These are phyloP conservation scores for Umbelopsis sp. DNA, from an alignment of 192 early-diverging fungal genomes.

Conservation along the genomic window DNA sequence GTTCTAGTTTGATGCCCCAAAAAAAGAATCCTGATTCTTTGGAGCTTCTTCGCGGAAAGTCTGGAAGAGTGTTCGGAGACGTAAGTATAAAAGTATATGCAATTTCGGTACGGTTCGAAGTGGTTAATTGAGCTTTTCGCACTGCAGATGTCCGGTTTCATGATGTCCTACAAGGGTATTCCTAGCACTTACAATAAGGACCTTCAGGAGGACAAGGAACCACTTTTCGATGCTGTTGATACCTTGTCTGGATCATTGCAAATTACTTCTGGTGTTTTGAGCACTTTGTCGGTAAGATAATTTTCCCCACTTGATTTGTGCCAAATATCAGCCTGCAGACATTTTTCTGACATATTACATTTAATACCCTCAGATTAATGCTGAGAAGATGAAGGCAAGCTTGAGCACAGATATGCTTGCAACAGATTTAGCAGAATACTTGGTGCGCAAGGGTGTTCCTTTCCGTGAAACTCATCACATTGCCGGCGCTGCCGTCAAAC, in stretches of 20 bases:
- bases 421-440: slow-evolving; percentile 97
- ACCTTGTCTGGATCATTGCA: slow-evolving; percentile 88
- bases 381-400: slow-evolving; percentile 78
- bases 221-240: slow-evolving; percentile 94
- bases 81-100: slow-evolving; percentile 38
- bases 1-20: slow-evolving; percentile 97
- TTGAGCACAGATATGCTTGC: slow-evolving; percentile 95
- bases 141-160: slow-evolving; percentile 82
- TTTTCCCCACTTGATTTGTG: slow-evolving; percentile 1
- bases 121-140: background rate
- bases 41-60: slow-evolving; percentile 95
- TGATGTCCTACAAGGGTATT: slow-evolving; percentile 98
- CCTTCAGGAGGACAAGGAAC: slow-evolving; percentile 99
- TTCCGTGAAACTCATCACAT: slow-evolving; percentile 99
- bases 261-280: slow-evolving; percentile 89
- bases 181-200: slow-evolving; percentile 99
- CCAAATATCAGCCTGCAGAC: background rate
- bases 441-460: slow-evolving; percentile 96
- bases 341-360: slow-evolving; percentile 25
- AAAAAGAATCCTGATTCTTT: slow-evolving; percentile 99
- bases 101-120: too few species aligned
- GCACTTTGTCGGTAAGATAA: slow-evolving; percentile 74
- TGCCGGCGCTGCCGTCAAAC: slow-evolving; percentile 89
- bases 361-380: slow-evolving; percentile 60
- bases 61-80: slow-evolving; percentile 94